Base-by-base conservation (phyloP, 2,329 filamentous ascomycete species). In the Fusarium sp. region DNA sequence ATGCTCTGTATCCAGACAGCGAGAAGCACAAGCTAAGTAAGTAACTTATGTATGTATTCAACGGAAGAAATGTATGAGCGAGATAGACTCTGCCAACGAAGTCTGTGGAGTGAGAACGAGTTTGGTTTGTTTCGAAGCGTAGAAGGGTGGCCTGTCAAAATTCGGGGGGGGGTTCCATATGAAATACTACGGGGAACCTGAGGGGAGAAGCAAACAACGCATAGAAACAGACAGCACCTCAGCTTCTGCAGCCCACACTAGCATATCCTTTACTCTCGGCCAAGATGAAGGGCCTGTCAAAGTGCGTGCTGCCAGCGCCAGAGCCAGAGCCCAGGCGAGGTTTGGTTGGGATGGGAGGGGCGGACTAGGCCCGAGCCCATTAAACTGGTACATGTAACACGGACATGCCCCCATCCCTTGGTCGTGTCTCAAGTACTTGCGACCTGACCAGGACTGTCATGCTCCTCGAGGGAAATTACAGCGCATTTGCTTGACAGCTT, bases 51-150 rank as follows among this genome's bases (percentile, higher is more conserved):
- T 50, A 63, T 66, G 63, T 66, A 69, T 67, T 54, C 50, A 52
- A 48, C 63, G 31, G 48, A 72, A 63, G 66, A 67, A 67, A 69
- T 63, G 42, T 72, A 70, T 47, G 71, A 66, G 72, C 70, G 67
- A 50, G 47, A 46, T 67, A 80, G 83, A 84, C 84, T 86, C 82
- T 86, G 84, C 84, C 84, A 86, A 85, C 84, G 84, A 86, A 85
- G 84, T 77, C 77, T 73, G 63, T 67, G 76, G 71, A 63, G 63
- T 66, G 62, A 63, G 66, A 65, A 63, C 63, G 67, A 66, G 63
- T 62, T 33, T 13, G 29, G 31, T 33, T 62, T 65, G 63, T 72
- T 67, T 58, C 59, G 58, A 67, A 62, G 55, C 51, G 60, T 67
- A 69, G 42, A 65, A 70, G 61, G 66, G 69, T 65, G 52, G 53